Base-by-base conservation (phyloP, 2,329 filamentous ascomycete genomes). In the Elsinoe ampelina region DNA sequence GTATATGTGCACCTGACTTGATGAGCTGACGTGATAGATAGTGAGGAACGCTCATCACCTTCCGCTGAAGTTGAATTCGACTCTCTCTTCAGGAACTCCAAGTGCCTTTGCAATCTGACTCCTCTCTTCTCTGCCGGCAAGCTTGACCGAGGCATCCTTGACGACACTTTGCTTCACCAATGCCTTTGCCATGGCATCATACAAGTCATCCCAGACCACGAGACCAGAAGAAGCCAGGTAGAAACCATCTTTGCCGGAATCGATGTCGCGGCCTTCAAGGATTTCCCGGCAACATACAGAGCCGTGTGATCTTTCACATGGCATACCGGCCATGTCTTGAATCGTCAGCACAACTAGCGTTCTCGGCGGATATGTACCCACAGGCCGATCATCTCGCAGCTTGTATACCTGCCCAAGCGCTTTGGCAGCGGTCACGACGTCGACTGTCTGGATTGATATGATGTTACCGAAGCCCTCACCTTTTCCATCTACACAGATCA, bases 271-370 rank as follows among this genome's bases (percentile, higher is more conserved):
- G 1, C 65, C 72, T 1, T 59, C 60, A 1, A 80, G 61, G 11
- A 80, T 80, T 1, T 64, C 67, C 1, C 69, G 68, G 71, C 63
- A 1, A 79, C 51, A 55, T 79, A 81, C 0, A 80, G 61, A 0
- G 62, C 63, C 0, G 73, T 70, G 34, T 72, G 81, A 57, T 81
- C 78, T 0, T 62, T 8, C 3, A 81, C 63, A 56, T 81, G 76
- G 57, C 74, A 78, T 5, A 81, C 78, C 0, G 78, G 78, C 79
- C 79, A 81, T 1, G 65, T 68, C 73, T 77, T 45, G 13, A 6
- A 36, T 19, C 11, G 22, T 19, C 39, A 57, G 32, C 12, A 55
- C 22, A 41, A 1, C 36, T 32, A 20, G 19, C 20, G 26, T 54
- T 15, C 7, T 32, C 15, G 15, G 30, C 34, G 8, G 13, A 19